These are phyloP conservation scores for Phytophthora citricola DNA, from an alignment of 352 stramenopile genomes.

Conservation along the genomic window DNA sequence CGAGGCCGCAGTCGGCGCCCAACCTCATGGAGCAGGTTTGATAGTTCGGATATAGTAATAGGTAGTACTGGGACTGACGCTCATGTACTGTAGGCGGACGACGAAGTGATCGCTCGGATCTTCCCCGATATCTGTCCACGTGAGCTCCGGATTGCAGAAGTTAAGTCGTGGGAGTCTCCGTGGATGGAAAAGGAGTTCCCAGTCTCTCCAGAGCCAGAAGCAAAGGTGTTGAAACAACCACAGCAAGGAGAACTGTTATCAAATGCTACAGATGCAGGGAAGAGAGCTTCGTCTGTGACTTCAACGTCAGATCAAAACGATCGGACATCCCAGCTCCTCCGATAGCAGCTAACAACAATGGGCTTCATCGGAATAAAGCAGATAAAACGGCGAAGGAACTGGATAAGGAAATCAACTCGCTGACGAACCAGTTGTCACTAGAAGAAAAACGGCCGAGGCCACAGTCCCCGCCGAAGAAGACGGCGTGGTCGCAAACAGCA, in stretches of 20 bases:
- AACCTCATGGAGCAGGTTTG: slow-evolving; percentile 38
- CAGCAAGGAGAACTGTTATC: slow-evolving; percentile 12
- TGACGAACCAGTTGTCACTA: slow-evolving; percentile 51
- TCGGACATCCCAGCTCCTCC: slow-evolving; percentile 1
- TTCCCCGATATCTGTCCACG: slow-evolving; percentile 84
- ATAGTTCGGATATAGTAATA: background rate
- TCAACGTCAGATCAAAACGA: background rate
- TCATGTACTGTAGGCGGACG: slow-evolving; percentile 39
- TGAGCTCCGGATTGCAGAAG: slow-evolving; percentile 82
- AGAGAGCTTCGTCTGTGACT: background rate
- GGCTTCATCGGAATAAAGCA: slow-evolving; percentile 2
- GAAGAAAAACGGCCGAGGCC: slow-evolving; percentile 53
- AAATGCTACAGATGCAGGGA: slow-evolving; percentile 6
- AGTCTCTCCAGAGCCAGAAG: slow-evolving; percentile 14
- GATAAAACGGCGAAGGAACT: slow-evolving; percentile 34
- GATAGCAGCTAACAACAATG: slow-evolving; percentile 14
- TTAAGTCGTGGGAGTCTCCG: slow-evolving; percentile 78
- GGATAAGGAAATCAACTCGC: slow-evolving; percentile 44
- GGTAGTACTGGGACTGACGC: slow-evolving; percentile 2
- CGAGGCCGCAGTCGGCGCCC: slow-evolving; percentile 25
- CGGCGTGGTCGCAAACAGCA: slow-evolving; percentile 11
- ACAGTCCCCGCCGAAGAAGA: slow-evolving; percentile 6
- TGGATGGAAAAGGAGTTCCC: slow-evolving; percentile 68
- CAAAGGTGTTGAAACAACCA: slow-evolving; percentile 1
- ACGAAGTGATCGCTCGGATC: slow-evolving; percentile 68